Evolutionary conservation across 2,329 filamentous ascomycete species (phyloP).

Genomic region (Nigrospora osmanthi): DNA sequence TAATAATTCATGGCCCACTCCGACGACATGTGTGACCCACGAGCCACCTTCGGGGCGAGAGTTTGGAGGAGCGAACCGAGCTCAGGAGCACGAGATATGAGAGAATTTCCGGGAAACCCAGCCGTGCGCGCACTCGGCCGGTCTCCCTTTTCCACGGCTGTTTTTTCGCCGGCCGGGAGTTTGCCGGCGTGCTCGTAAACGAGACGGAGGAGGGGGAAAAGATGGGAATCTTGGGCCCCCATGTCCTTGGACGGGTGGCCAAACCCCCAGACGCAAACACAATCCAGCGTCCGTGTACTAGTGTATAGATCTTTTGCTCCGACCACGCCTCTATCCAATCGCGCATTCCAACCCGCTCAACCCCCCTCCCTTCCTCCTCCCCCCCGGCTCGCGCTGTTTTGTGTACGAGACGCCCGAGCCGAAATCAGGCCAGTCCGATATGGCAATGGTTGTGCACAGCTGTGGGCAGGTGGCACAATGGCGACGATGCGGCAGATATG

Average conservation of each 20-base stretch:
- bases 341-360: background rate
- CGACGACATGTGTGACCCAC: background rate
- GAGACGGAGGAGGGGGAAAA: background rate
- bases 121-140: background rate
- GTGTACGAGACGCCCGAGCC: background rate
- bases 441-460: background rate
- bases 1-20: constrained; percentile 11
- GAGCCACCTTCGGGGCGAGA: background rate
- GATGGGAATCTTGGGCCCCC: background rate
- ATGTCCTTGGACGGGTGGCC: background rate
- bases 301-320: constrained; percentile 21
- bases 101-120: too few species aligned
- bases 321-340: background rate
- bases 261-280: background rate
- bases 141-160: background rate
- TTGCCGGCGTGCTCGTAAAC: background rate
- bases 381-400: background rate
- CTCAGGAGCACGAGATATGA: background rate
- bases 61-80: background rate
- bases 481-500: background rate
- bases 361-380: too few species aligned
- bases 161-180: background rate
- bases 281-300: constrained; percentile 18
- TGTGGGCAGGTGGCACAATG: background rate
- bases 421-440: too few species aligned